Base-by-base conservation (phyloP, 176 grass and related monocot genomes). In the Carex parvula region DNA sequence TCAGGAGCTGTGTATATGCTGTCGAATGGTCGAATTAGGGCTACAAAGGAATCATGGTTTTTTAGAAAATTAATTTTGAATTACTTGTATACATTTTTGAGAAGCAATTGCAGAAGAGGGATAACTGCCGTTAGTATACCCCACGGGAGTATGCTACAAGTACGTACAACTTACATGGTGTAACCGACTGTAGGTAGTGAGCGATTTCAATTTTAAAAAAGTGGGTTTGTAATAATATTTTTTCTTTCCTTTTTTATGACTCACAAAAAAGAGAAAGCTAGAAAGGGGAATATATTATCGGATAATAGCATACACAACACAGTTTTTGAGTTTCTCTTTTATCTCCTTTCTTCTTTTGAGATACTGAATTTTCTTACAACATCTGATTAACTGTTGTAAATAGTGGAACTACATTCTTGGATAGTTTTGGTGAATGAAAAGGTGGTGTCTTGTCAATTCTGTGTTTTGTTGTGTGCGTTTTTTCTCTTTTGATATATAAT, bases 61-160 rank as follows among this genome's bases (percentile, higher is more conserved):
- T 89, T 93, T 79, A 98, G 94, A 85, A 98, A 98, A 69, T 50
- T 98, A 84, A 89, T 90, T 86, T 94, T 98, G 90, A 98, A 98
- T 88, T 98, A 98, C 67, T 92, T 98, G 4, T 95, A 89, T 5
- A 85, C 92, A 1, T 94, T 98, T 84, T 69, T 98, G 88, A 98
- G 91, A 70, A 94, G 80, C 55, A 98, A 98, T 17, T 95, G 95
- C 80, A 86, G 89, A 75, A 88, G 91, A 63, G 92, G 91, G 2
- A 88, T 95, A 22, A 82, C 92, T 80, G 86, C 88, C 0, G 81
- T 95, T 82, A 95, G 86, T 69, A 89, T 98, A 74, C 92, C 95
- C 0, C 95, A 93, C 39, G 86, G 89, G 30, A 93, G 93, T 80
- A 78, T 93, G 79, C 83, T 95, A 87, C 95, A 95, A 85, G 92